Conservation (phyloP, 1,284 basidiomycete genomes). For the Stereum hirsutum region DNA sequence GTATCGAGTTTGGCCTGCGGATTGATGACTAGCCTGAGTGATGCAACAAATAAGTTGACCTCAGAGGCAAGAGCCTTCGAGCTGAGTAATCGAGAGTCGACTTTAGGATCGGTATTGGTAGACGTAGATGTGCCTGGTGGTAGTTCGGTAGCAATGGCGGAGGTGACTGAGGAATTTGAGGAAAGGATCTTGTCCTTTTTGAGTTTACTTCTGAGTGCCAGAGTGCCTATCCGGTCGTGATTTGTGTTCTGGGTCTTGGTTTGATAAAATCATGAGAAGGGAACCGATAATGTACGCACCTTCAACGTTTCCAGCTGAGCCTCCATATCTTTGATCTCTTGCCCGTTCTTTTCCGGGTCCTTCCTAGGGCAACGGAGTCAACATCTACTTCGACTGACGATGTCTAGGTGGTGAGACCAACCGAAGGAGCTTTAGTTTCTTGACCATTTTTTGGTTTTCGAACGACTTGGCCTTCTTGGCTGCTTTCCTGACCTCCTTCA, state of each 20-base stretch:
- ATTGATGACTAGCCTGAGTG: constrained; percentile 35
- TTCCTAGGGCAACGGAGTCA: constrained; percentile 26
- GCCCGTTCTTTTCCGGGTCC: constrained; percentile 22
- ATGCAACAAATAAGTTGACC: constrained; percentile 42
- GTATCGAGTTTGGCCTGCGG: constrained; percentile 19
- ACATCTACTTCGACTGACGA: constrained; percentile 1
- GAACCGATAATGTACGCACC: constrained; percentile 26
- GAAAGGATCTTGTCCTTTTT: constrained; percentile 61
- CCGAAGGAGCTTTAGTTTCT: constrained; percentile 72
- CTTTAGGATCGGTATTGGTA: constrained; percentile 46
- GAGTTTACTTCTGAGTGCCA: constrained; percentile 62
- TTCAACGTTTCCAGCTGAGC: constrained; percentile 63
- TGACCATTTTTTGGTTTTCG: constrained; percentile 78
- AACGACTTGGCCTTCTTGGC: constrained; percentile 79
- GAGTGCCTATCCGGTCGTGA: constrained; percentile 48
- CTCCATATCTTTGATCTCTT: constrained; percentile 47
- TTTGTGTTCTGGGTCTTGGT: constrained; percentile 40
- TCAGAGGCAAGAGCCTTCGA: constrained; percentile 66
- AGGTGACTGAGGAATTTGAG: constrained; percentile 32
- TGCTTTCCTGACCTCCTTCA: constrained; percentile 59
- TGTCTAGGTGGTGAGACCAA: constrained; percentile 19
- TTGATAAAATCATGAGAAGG: background rate
- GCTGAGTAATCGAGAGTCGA: constrained; percentile 68
- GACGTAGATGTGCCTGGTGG: constrained; percentile 21
- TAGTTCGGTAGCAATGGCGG: constrained; percentile 36